Conservation (phyloP, 2,329 filamentous ascomycete species). For the Pseudonectria foliicola region DNA sequence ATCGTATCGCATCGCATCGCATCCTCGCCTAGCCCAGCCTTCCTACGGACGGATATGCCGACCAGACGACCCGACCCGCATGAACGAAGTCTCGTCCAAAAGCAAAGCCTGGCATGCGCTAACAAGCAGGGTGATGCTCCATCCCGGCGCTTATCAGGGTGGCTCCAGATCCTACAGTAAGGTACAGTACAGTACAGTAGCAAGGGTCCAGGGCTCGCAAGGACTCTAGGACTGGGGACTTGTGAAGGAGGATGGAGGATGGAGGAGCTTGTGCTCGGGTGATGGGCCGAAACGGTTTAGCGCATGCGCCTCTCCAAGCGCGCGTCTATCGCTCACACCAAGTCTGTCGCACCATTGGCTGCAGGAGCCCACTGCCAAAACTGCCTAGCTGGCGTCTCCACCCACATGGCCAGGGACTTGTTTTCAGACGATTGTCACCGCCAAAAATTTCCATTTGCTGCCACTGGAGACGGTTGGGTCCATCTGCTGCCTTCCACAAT, state of each 20-base stretch:
- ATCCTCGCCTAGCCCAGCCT: no score
- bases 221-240: not conserved
- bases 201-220: no score
- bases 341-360: not conserved
- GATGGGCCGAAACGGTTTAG: not conserved
- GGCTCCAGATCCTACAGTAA: not conserved
- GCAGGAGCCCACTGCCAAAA: constrained; percentile 10
- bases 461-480: constrained; percentile 12
- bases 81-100: no score
- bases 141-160: not conserved
- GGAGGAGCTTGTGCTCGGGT: not conserved
- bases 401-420: constrained; percentile 8
- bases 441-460: constrained; percentile 17
- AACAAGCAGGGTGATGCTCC: not conserved
- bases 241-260: no score
- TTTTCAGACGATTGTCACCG: constrained; percentile 20
- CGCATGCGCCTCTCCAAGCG: constrained; percentile 17
- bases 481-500: constrained; percentile 13
- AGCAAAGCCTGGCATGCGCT: no score
- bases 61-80: no score
- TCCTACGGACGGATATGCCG: no score
- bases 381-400: constrained; percentile 5
- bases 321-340: constrained; percentile 18
- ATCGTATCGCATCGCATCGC: no score
- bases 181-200: no score